Conservation (phyloP, 805 yeast genomes). For the Saccharomycopsis selenospora region DNA sequence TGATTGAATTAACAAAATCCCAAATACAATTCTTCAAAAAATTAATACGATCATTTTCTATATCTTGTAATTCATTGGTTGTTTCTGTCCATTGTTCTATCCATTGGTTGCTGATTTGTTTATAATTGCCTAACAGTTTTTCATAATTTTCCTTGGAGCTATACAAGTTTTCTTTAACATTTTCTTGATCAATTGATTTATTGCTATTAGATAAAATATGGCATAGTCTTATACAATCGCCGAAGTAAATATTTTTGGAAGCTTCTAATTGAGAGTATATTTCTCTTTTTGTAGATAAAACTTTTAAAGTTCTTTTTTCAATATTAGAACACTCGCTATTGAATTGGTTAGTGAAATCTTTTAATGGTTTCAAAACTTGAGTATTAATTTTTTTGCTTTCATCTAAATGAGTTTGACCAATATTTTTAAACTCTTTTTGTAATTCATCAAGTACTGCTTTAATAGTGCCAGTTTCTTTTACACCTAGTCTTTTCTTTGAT, state of each 20-base stretch:
- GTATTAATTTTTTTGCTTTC: slow-evolving; percentile 43
- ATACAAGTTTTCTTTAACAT: slow-evolving; percentile 37
- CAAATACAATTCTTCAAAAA: slow-evolving; percentile 65
- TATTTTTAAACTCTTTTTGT: slow-evolving; percentile 48
- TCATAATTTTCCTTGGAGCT: slow-evolving; percentile 50
- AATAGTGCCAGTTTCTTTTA: slow-evolving; percentile 52
- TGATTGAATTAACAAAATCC: slow-evolving; percentile 68
- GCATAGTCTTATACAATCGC: slow-evolving; percentile 51
- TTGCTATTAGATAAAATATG: slow-evolving; percentile 67
- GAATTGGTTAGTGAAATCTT: slow-evolving; percentile 43
- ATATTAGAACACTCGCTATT: slow-evolving; percentile 48
- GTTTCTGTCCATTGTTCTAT: slow-evolving; percentile 63
- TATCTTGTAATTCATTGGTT: slow-evolving; percentile 52
- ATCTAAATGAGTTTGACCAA: slow-evolving; percentile 49
- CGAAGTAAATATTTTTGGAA: slow-evolving; percentile 44
- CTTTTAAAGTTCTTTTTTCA: slow-evolving; percentile 49
- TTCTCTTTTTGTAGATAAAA: slow-evolving; percentile 40
- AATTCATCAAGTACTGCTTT: slow-evolving; percentile 54
- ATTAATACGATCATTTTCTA: slow-evolving; percentile 69
- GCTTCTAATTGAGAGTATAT: slow-evolving; percentile 32
- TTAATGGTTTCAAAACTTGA: slow-evolving; percentile 46
- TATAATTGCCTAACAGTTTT: slow-evolving; percentile 42
- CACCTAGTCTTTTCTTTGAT: slow-evolving; percentile 43
- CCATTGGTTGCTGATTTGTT: slow-evolving; percentile 56
- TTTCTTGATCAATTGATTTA: slow-evolving; percentile 39